Evolutionary conservation across 1,284 basidiomycete genomes (phyloP), one percentile per base, ranked within the genome.

Genomic region (Cutaneotrichosporon sp.): DNA sequence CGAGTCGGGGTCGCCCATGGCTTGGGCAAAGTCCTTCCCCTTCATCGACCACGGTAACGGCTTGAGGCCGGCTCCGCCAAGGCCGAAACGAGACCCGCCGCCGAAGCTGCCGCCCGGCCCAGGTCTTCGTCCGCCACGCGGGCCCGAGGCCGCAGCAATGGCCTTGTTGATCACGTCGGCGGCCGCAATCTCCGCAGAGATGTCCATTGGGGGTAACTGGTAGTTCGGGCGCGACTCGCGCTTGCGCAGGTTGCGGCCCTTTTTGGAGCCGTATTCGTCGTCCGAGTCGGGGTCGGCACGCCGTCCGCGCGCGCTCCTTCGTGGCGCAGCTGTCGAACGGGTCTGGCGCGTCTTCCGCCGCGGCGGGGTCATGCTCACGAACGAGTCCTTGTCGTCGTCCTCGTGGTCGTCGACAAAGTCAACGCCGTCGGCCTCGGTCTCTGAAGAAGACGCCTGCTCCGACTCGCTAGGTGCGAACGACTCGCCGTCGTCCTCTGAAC

Each of bases 371-470:
- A 18, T 34, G 25, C 38, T 53, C 3, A 47, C 45, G 16, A 51
- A 62, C 24, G 20, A 24, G 18, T 58, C 54, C 33, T 50, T 61
- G 13, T 63, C 60, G 50, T 83, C 81, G n/a, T 58, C 49, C n/a
- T 54, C 63, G 6, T 61, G 58, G 46, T 83, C 81, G 52, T 90
- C 66, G 14, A 63, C 67, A 25, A 72, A 70, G 18, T 69, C 71
- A 4, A 59, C 63, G 4, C 67, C 65, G 9, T 68, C 61, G 1
- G 61, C 61, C 13, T 67, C 66, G 4, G 62, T 55, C 31, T 60
- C 65, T 0, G 64, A 65, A 5, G 68, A 71, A 3, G 56, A 53
- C 24, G 60, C 62, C 2, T 58, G 34, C 31, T 68, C 72, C 1
- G 64, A 66, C n/a, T 71, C 69, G 3, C 63, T 61, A 3, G 70